These are phyloP conservation scores for Kwoniella dendrophila DNA, from an alignment of 768 basidiomycete genomes.

Conservation along the genomic window DNA sequence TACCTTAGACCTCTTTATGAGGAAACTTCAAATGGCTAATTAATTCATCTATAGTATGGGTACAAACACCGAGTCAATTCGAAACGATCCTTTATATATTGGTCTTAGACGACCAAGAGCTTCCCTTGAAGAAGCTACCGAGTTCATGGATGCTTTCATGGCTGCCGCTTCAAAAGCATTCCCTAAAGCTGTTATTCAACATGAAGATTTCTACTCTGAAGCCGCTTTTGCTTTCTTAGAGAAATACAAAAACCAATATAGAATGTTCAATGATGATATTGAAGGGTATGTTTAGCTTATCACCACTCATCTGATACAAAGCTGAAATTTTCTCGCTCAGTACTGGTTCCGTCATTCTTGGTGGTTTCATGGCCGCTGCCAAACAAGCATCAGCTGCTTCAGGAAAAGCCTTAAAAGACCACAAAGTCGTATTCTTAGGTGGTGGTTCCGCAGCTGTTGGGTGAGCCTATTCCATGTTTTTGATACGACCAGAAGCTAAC, in stretches of 20 bases:
- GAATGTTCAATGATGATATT: conserved; percentile 87
- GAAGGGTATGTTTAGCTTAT: conserved; percentile 61
- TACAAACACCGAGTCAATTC: conserved; percentile 76
- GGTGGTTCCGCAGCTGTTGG: conserved; percentile 88
- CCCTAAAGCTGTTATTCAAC: conserved; percentile 83
- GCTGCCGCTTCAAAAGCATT: conserved; percentile 70
- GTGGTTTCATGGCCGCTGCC: conserved; percentile 83
- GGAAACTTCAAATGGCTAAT: background rate
- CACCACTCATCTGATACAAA: no score
- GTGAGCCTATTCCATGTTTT: conserved; percentile 21
- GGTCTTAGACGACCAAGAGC: conserved; percentile 68
- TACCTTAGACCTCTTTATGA: background rate
- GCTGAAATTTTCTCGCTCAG: conserved; percentile 54
- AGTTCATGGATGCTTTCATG: conserved; percentile 95
- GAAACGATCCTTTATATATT: conserved; percentile 86
- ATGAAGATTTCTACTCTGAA: conserved; percentile 85
- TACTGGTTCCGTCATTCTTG: conserved; percentile 88
- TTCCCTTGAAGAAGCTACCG: conserved; percentile 60
- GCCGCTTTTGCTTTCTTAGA: conserved; percentile 85
- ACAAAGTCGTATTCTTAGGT: conserved; percentile 88
- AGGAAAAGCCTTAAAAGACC: conserved; percentile 68
- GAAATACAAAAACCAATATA: conserved; percentile 72
- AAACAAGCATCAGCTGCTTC: conserved; percentile 72
- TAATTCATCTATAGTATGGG: conserved; percentile 78
- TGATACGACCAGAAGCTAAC: conserved; percentile 8